Percentiles rank a stretch among this genome's conserved stretches.
phyloP scores from a whole-genome alignment of 257 asterid genomes.

The Solanum bulbocastanum region DNA sequence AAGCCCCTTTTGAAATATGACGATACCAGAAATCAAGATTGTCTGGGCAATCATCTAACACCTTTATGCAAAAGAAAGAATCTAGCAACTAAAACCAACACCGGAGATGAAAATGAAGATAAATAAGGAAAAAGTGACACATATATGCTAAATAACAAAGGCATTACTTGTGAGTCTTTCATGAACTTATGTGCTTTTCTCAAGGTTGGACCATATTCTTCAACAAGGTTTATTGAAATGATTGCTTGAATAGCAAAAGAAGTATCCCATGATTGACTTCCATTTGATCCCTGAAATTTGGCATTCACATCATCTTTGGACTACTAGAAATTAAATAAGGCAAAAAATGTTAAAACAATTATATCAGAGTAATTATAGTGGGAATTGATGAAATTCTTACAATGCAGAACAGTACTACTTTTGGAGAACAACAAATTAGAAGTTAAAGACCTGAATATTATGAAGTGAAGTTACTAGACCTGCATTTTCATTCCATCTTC shows the following conservation, averaged over 20 bases:
- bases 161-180: background rate
- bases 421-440: background rate
- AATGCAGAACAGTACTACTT: background rate
- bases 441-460: background rate
- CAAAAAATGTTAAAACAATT: background rate
- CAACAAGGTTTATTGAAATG: slow-evolving; percentile 1
- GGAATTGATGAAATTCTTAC: background rate
- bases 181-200: background rate
- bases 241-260: slow-evolving; percentile 5
- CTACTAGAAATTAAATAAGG: background rate
- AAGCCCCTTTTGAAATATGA: slow-evolving; percentile 97
- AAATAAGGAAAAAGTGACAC: background rate
- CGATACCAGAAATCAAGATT: slow-evolving; percentile 69
- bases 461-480: slow-evolving; percentile 6
- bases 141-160: background rate
- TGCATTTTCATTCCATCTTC: slow-evolving; percentile 44
- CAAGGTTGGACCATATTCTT: slow-evolving; percentile 8
- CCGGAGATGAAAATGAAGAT: background rate
- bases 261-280: slow-evolving; percentile 36
- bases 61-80: slow-evolving; percentile 34
- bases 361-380: background rate
- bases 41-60: slow-evolving; percentile 74
- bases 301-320: background rate
- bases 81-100: background rate
- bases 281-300: slow-evolving; percentile 30